A percentile compares a stretch with the other conserved stretches of the same genome.
These are phyloP conservation scores for Ensete ventricosum DNA, from an alignment of 176 grass and related monocot genomes.

Conservation along the genomic window DNA sequence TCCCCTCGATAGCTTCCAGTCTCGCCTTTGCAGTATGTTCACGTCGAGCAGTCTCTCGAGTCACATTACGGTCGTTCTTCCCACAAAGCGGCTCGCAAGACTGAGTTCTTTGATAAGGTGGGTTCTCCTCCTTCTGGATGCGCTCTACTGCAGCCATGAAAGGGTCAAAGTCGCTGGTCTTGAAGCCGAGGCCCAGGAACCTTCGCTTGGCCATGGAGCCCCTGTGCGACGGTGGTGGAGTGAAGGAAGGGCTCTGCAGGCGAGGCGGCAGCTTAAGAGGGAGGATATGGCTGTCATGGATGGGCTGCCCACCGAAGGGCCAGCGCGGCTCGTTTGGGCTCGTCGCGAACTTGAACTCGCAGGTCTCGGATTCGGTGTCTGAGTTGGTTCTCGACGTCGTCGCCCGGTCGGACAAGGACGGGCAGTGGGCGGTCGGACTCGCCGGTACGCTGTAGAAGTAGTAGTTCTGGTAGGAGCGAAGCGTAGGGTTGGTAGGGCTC, in stretches of 20 bases:
- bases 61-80: not conserved
- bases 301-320: too few relatives aligned
- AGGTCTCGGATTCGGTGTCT: not conserved
- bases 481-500: not conserved
- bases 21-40: not conserved
- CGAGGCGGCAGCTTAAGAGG: not conserved
- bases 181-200: not conserved
- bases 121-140: not conserved
- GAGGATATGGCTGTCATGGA: not conserved
- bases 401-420: not conserved
- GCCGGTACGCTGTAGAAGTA: not conserved
- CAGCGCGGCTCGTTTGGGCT: not conserved
- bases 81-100: not conserved
- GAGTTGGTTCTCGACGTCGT: too few relatives aligned
- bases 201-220: not conserved
- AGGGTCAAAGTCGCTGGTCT: not conserved
- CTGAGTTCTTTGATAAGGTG: not conserved
- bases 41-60: not conserved
- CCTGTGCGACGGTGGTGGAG: not conserved
- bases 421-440: not conserved
- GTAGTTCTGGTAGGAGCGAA: not conserved
- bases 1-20: not conserved
- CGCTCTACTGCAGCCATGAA: not conserved
- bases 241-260: not conserved
- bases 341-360: not conserved